These are phyloP conservation scores for Ceratocystis alfenasii DNA, from an alignment of 2,329 filamentous ascomycete genomes.

Conservation along the genomic window DNA sequence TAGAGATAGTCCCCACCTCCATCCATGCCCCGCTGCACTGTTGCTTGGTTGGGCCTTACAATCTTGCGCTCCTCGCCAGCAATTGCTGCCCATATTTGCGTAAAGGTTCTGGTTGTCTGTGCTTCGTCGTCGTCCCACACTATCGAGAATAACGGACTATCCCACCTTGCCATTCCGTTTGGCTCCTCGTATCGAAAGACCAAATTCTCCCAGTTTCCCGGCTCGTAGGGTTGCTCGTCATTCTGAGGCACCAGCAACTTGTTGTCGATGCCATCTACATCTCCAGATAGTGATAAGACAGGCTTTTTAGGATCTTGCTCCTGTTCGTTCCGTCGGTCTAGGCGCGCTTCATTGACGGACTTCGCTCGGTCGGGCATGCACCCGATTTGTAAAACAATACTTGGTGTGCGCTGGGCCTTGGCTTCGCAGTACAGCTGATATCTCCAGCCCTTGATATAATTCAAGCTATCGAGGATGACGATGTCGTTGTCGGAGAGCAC, in stretches of 20 bases:
- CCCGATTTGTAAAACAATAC: constrained; percentile 59
- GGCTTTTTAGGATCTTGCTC: neutral
- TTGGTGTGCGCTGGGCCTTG: constrained; percentile 64
- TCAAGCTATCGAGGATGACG: constrained; percentile 66
- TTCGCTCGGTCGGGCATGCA: constrained; percentile 42
- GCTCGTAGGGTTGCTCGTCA: constrained; percentile 38
- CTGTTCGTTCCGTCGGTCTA: constrained; percentile 27
- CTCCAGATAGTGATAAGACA: neutral
- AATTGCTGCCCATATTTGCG: constrained; percentile 63
- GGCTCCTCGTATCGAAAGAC: constrained; percentile 78
- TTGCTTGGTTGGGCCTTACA: constrained; percentile 63
- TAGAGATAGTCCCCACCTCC: constrained; percentile 64
- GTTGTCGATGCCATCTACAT: neutral
- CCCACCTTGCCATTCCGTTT: constrained; percentile 74
- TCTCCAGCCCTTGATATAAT: constrained; percentile 84
- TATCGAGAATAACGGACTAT: constrained; percentile 69
- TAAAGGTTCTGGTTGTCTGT: constrained; percentile 44
- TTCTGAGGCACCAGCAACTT: constrained; percentile 21
- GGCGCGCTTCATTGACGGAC: constrained; percentile 48
- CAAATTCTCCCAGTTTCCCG: constrained; percentile 61
- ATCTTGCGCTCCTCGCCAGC: constrained; percentile 50
- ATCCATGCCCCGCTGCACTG: constrained; percentile 51
- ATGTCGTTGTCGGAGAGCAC: constrained; percentile 60
- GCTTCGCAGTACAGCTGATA: constrained; percentile 80
- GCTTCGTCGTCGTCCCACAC: constrained; percentile 60